These are phyloP conservation scores for Fusarium hostae DNA, from an alignment of 2,329 filamentous ascomycete genomes.

Conservation along the genomic window DNA sequence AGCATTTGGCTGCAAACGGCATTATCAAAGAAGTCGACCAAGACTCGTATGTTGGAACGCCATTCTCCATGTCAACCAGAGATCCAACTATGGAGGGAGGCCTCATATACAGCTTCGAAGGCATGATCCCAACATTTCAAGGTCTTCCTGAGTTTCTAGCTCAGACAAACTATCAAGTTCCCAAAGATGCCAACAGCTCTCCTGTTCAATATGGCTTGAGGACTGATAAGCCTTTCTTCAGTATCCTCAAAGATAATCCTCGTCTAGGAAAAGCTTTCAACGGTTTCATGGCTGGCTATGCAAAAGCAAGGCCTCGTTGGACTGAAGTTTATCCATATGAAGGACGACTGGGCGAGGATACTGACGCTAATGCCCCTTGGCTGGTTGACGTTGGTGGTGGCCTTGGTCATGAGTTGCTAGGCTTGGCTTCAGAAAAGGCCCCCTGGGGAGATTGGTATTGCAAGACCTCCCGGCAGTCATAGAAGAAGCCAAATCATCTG, in stretches of 20 bases:
- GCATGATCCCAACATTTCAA: slow-evolving; percentile 34
- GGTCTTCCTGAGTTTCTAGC: slow-evolving; percentile 49
- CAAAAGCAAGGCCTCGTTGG: slow-evolving; percentile 50
- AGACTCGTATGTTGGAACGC: slow-evolving; percentile 3
- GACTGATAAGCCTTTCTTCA: slow-evolving; percentile 49
- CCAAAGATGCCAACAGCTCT: slow-evolving; percentile 40
- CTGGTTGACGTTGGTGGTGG: slow-evolving; percentile 27
- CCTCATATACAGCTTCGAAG: slow-evolving; percentile 34
- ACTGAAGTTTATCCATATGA: slow-evolving; percentile 38
- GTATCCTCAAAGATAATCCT: slow-evolving; percentile 45
- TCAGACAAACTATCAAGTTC: slow-evolving; percentile 49
- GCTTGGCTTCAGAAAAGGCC: background rate
- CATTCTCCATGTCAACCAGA: slow-evolving; percentile 21
- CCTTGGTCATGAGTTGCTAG: slow-evolving; percentile 20
- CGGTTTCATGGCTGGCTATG: slow-evolving; percentile 51
- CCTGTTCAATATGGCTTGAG: slow-evolving; percentile 29
- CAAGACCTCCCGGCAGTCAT: slow-evolving; percentile 25
- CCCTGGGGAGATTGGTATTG: slow-evolving; percentile 7
- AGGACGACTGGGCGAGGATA: slow-evolving; percentile 8
- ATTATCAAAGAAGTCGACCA: slow-evolving; percentile 17
- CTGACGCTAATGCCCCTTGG: background rate
- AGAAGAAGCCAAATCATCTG: slow-evolving; percentile 3
- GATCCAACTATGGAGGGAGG: slow-evolving; percentile 22
- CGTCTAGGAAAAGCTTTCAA: slow-evolving; percentile 47
- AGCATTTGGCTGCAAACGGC: slow-evolving; percentile 18